Conservation (phyloP, 805 yeast genomes). For the Kodamaea leandrae region DNA sequence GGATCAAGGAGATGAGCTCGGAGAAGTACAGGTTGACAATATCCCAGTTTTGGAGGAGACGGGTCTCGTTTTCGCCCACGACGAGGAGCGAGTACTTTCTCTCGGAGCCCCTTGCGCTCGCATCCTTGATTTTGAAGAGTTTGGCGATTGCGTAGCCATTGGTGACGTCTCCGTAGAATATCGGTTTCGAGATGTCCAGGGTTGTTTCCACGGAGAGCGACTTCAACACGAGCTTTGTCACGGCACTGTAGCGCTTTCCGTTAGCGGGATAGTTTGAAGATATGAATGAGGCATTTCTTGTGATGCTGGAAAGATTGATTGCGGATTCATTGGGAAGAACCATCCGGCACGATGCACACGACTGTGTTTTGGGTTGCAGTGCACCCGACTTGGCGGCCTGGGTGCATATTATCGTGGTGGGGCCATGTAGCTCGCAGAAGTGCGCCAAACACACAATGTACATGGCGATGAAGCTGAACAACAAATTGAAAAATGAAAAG, state of each 20-base stretch:
- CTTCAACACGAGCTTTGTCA: constrained; percentile 60
- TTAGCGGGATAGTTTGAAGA: constrained; percentile 61
- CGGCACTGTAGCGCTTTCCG: constrained; percentile 46
- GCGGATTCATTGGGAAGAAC: constrained; percentile 44
- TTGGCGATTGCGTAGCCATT: constrained; percentile 60
- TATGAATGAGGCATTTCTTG: constrained; percentile 33
- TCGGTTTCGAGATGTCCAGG: constrained; percentile 55
- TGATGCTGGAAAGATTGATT: constrained; percentile 19
- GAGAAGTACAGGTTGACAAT: constrained; percentile 38
- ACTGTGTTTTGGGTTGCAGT: constrained; percentile 39
- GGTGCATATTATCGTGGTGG: constrained; percentile 62
- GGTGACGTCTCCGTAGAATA: constrained; percentile 59
- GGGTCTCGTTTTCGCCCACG: constrained; percentile 52
- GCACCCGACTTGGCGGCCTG: constrained; percentile 29
- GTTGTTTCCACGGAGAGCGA: constrained; percentile 66
- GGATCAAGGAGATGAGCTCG: constrained; percentile 22
- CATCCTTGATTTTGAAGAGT: constrained; percentile 61
- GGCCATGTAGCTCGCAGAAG: constrained; percentile 79
- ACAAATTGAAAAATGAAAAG: constrained; percentile 3
- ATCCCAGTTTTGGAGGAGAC: constrained; percentile 55
- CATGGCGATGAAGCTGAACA: not conserved
- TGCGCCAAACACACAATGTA: constrained; percentile 61
- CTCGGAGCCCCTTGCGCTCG: constrained; percentile 71
- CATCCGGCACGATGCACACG: constrained; percentile 60
- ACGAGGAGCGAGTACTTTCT: constrained; percentile 62